Percentiles rank a stretch among this genome's conserved stretches.
These are phyloP conservation scores for Cystoisospora suis DNA, from an alignment of 169 alveolate species.

Conservation along the genomic window DNA sequence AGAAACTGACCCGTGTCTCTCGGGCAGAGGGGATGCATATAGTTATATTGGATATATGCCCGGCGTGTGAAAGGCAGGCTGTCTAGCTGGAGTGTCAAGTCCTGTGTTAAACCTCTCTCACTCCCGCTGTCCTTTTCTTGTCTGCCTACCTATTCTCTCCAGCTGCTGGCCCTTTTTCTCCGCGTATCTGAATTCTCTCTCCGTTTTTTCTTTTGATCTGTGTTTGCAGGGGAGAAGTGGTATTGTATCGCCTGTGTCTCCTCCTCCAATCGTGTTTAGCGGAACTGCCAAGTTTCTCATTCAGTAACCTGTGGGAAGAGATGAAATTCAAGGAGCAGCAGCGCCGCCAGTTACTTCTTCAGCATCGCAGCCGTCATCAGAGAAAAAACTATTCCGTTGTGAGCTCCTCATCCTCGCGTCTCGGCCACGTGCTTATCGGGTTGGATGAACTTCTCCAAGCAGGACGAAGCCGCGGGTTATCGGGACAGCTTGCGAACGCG, in stretches of 20 bases:
- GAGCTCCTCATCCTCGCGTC: not conserved
- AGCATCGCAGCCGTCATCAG: not conserved
- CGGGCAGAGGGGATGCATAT: too few relatives aligned
- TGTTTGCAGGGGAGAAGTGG: constrained; percentile 7
- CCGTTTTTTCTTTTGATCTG: not conserved
- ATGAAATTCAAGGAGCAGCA: constrained; percentile 19
- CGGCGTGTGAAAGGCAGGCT: too few relatives aligned
- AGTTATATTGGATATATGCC: too few relatives aligned
- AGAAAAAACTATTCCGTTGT: not conserved
- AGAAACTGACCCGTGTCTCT: too few relatives aligned
- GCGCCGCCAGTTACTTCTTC: constrained; percentile 6
- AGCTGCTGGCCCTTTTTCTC: not conserved
- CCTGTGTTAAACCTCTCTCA: too few relatives aligned
- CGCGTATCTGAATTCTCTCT: not conserved
- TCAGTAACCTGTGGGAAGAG: constrained; percentile 33
- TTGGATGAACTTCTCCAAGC: not conserved
- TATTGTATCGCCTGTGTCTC: constrained; percentile 26
- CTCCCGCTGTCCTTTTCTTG: not conserved
- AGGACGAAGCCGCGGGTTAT: not conserved
- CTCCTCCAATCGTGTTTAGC: constrained; percentile 1
- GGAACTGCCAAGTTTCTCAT: not conserved
- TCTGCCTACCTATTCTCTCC: not conserved
- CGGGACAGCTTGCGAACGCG: constrained; percentile 1
- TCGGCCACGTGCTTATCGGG: not conserved
- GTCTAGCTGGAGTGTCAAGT: too few relatives aligned